A percentile compares a stretch with the other conserved stretches of the same genome.
Evolutionary conservation across 352 stramenopile species (phyloP).

Genomic region (Phytophthora rubi): DNA sequence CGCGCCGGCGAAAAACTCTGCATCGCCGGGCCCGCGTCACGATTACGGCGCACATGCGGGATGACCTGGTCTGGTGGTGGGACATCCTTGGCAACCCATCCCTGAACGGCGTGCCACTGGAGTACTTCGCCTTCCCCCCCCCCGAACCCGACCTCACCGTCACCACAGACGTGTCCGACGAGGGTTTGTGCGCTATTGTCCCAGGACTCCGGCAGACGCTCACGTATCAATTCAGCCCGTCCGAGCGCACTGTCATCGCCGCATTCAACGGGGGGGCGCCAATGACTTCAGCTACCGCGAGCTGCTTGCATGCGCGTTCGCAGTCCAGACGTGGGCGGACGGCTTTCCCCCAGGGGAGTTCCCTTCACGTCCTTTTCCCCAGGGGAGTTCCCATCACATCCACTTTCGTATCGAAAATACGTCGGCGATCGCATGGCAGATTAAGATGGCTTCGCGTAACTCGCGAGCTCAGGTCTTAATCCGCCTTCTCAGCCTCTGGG

Average conservation of each 20-base stretch:
- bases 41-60: background rate
- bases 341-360: background rate
- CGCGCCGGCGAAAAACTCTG: background rate
- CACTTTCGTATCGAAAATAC: background rate
- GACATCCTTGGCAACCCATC: background rate
- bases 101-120: too few relatives aligned
- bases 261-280: too few relatives aligned
- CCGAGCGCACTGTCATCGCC: too few relatives aligned
- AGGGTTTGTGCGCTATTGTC: too few relatives aligned
- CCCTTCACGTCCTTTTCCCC: background rate
- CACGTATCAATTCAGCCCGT: too few relatives aligned
- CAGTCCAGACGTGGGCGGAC: too few relatives aligned
- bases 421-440: background rate
- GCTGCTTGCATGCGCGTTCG: too few relatives aligned
- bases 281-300: too few relatives aligned
- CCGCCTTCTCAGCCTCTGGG: background rate
- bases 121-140: too few relatives aligned
- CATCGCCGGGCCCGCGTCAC: background rate
- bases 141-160: too few relatives aligned
- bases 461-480: background rate
- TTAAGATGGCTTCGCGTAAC: background rate
- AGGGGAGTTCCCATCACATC: background rate
- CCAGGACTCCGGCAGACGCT: too few relatives aligned
- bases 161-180: too few relatives aligned
- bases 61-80: slow-evolving; percentile 4